phyloP scores from a whole-genome alignment of 2,329 filamentous ascomycete genomes.

The Endoconidiophora polonica region DNA sequence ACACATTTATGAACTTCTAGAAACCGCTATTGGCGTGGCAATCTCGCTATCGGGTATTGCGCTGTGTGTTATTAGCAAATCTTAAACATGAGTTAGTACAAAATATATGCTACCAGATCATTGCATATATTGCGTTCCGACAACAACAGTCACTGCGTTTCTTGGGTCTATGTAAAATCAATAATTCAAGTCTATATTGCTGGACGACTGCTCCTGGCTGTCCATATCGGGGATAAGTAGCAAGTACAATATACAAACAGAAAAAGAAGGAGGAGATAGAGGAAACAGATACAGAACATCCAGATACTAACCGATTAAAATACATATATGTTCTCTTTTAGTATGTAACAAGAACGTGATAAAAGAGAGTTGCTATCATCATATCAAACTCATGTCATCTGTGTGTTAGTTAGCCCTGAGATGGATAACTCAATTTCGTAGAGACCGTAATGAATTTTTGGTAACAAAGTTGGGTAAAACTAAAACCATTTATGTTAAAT shows the following conservation, averaged over 20 bases:
- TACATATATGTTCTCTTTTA: too few relatives aligned
- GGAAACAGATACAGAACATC: background rate
- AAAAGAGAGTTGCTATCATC: too few relatives aligned
- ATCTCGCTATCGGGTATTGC: constrained; percentile 67
- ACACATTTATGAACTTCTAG: constrained; percentile 24
- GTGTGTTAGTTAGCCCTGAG: too few relatives aligned
- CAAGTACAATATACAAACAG: constrained; percentile 3
- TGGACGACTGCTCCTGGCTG: background rate
- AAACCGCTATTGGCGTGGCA: constrained; percentile 69
- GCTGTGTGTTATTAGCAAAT: constrained; percentile 60
- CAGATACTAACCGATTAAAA: background rate
- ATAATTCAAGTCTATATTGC: constrained; percentile 1
- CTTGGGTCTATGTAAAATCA: background rate
- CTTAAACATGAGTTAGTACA: constrained; percentile 14
- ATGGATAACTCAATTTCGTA: too few relatives aligned
- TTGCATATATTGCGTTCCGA: background rate
- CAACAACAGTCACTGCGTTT: background rate
- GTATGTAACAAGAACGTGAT: too few relatives aligned
- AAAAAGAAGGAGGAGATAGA: background rate
- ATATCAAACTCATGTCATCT: too few relatives aligned
- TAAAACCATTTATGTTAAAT: too few relatives aligned
- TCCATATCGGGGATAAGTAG: background rate
- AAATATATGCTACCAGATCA: background rate
- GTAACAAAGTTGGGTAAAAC: too few relatives aligned
- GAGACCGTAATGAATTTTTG: too few relatives aligned